Evolutionary conservation across 2,329 filamentous ascomycete species (phyloP).

Genomic region (Thelonectria olida): DNA sequence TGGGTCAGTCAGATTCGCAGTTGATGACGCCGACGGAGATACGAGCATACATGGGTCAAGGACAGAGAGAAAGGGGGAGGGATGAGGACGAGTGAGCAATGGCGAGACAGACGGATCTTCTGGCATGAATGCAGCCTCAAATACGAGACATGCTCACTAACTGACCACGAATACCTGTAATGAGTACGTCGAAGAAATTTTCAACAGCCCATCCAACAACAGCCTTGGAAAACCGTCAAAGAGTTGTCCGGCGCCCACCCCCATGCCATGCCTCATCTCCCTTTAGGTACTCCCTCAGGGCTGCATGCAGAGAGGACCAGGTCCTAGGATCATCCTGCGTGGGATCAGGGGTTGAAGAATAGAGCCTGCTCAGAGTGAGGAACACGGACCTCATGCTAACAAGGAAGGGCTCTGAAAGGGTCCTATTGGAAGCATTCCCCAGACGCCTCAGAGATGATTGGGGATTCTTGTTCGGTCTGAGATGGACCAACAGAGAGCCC

Average conservation of each 20-base stretch:
- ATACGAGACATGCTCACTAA: too few species aligned
- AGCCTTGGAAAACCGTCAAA: constrained; percentile 1
- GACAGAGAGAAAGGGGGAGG: not conserved
- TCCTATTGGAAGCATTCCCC: constrained; percentile 34
- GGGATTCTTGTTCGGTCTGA: not conserved
- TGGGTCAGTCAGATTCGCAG: constrained; percentile 24
- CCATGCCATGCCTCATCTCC: not conserved
- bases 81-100: not conserved
- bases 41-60: constrained; percentile 17
- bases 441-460: constrained; percentile 16
- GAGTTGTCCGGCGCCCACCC: not conserved
- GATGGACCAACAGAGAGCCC: constrained; percentile 1
- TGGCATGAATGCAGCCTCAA: too few species aligned
- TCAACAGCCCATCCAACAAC: not conserved
- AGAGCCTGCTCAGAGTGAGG: not conserved
- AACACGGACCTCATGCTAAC: not conserved
- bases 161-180: too few species aligned
- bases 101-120: not conserved
- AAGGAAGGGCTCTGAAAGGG: not conserved
- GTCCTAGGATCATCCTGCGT: not conserved
- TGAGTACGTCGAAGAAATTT: not conserved
- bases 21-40: constrained; percentile 25
- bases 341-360: not conserved
- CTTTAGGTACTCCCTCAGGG: constrained; percentile 1
- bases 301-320: constrained; percentile 1